phyloP scores from a whole-genome alignment of 805 yeast genomes.

The Candida loeiensis region DNA sequence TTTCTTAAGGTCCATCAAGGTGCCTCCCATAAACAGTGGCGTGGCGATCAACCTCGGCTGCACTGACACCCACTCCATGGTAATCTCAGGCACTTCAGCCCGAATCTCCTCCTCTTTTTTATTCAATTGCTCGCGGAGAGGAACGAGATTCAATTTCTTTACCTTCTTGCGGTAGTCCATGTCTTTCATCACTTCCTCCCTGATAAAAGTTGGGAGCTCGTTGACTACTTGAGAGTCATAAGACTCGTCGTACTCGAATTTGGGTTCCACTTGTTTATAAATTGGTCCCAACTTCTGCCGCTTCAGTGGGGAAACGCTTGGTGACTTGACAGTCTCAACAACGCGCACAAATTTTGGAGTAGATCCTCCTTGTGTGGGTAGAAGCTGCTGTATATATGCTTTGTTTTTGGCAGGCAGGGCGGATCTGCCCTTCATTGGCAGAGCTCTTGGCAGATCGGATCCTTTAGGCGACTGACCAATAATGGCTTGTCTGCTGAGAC shows the following conservation, averaged over 20 bases:
- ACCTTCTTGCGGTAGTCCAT: constrained; percentile 26
- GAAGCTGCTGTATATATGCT: constrained; percentile 34
- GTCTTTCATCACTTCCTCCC: constrained; percentile 35
- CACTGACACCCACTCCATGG: constrained; percentile 20
- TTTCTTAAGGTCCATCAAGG: constrained; percentile 11
- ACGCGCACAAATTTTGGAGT: constrained; percentile 30
- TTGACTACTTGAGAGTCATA: constrained; percentile 36
- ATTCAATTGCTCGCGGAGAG: constrained; percentile 26
- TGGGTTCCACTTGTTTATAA: constrained; percentile 9
- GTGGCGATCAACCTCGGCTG: constrained; percentile 14
- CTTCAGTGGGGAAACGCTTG: constrained; percentile 17
- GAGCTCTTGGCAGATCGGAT: not conserved
- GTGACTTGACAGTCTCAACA: constrained; percentile 30
- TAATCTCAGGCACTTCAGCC: constrained; percentile 15
- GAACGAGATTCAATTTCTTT: constrained; percentile 22
- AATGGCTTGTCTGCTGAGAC: constrained; percentile 15
- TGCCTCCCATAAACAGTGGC: constrained; percentile 9
- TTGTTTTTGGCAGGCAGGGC: constrained; percentile 14
- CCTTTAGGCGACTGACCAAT: not conserved
- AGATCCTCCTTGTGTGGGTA: constrained; percentile 31
- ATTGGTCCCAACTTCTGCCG: constrained; percentile 13
- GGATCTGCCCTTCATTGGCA: not conserved
- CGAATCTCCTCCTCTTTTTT: constrained; percentile 11
- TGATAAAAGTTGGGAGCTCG: constrained; percentile 37
- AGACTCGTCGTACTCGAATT: constrained; percentile 23